Conservation (phyloP, 2,329 filamentous ascomycete genomes). For the Arthrinium phaeospermum region DNA sequence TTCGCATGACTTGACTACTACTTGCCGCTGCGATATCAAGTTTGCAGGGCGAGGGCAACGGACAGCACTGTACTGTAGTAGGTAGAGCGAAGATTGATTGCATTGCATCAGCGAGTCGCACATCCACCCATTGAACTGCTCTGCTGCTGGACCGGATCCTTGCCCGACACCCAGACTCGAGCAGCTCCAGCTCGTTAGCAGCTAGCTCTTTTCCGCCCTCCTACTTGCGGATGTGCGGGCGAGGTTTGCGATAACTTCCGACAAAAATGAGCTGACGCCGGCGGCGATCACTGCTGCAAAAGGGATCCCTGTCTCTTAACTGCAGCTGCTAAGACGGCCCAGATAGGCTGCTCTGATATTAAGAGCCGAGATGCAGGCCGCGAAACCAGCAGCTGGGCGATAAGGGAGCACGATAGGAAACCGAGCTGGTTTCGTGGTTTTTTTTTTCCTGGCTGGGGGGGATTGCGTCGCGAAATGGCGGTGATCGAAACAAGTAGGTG, state of each 20-base stretch:
- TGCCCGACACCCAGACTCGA: background rate
- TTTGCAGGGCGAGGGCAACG: background rate
- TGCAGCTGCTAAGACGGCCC: conserved; percentile 12
- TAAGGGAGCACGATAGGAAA: conserved; percentile 8
- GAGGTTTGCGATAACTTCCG: conserved; percentile 12
- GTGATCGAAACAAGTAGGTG: conserved; percentile 15
- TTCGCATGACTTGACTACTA: conserved; percentile 4
- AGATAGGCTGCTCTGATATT: conserved; percentile 14
- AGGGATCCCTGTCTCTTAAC: conserved; percentile 8
- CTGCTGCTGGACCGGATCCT: background rate
- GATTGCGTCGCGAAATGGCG: conserved; percentile 8
- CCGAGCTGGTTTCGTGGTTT: conserved; percentile 1
- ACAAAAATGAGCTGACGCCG: conserved; percentile 18
- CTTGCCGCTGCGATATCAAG: conserved; percentile 1
- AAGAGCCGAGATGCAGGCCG: conserved; percentile 15
- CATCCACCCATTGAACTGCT: background rate
- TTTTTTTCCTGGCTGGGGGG: background rate
- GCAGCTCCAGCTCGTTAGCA: background rate
- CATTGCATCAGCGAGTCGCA: conserved; percentile 1
- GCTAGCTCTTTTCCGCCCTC: background rate
- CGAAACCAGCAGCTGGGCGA: conserved; percentile 10
- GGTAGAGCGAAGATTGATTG: background rate
- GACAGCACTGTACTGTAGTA: background rate
- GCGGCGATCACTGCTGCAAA: conserved; percentile 12
- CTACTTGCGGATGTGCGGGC: conserved; percentile 9